Evolutionary conservation across 306 rosid genomes (phyloP), one percentile per base, ranked within the genome.

Genomic region (Datisca glomerata): DNA sequence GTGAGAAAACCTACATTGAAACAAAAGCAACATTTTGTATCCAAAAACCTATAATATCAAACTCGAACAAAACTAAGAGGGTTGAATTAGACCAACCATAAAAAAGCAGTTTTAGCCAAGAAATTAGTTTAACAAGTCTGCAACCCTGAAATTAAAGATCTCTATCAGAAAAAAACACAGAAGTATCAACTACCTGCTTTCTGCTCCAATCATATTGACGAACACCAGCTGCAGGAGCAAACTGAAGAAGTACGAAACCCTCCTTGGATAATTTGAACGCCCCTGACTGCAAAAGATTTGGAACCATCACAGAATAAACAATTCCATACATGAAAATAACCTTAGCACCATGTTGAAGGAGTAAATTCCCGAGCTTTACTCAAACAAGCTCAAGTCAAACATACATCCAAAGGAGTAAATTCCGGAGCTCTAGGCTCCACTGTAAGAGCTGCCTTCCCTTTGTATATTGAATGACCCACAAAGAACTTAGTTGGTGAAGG

Each of bases 401-500:
- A 45, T 84, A 80, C 98, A 24, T 80, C 93, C 15, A 84, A 53
- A 3, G 86, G 56, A 0, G 61, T 57, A 43, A 89, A 89, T 28
- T 84, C 93, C 0, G 96, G 98, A 15, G 92, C 81, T 51, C 66
- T 66, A 33, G 98, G 96, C 67, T 80, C 76, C 24, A 84, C 61
- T 2, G 94, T 70, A 36, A 89, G 92, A 12, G 86, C 96, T 27
- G 98, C 86, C 66, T 89, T 89, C 54, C 98, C 98, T 66, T 89
- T 89, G 73, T 84, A 89, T 68, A 89, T 73, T 3, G 98, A 84
- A 67, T 78, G 93, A 43, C 86, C 79, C 45, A 89, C 98, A 65
- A 57, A 89, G 66, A 59, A 80, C 74, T 64, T 89, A 25, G 94
- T 74, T 39, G 85, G 78, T 51, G 51, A 47, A 35, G 85, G 78